These are phyloP conservation scores for Hanseniaspora singularis DNA, from an alignment of 805 yeast genomes.

Conservation along the genomic window DNA sequence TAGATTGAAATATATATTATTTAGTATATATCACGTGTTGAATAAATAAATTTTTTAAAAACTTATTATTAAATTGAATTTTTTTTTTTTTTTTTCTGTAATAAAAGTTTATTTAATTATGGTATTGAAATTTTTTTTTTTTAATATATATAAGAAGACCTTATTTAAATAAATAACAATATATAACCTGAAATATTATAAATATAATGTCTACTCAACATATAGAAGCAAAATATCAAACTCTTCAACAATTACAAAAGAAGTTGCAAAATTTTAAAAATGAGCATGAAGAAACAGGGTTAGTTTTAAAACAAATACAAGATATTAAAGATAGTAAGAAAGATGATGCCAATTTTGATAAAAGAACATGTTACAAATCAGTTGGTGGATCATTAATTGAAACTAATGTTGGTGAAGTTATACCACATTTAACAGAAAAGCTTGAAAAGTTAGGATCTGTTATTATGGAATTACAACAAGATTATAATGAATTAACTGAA, in stretches of 20 bases:
- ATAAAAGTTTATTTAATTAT: too few species aligned
- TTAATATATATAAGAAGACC: too few species aligned
- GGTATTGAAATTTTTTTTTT: too few species aligned
- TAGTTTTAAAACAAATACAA: constrained; percentile 48
- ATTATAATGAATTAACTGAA: constrained; percentile 14
- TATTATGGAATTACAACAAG: constrained; percentile 7
- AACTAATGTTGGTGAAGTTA: constrained; percentile 65
- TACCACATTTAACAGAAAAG: constrained; percentile 49
- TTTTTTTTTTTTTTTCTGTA: too few species aligned
- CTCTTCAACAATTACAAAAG: constrained; percentile 28
- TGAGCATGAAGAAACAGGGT: constrained; percentile 37
- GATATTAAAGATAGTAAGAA: constrained; percentile 19
- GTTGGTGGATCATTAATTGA: constrained; percentile 86
- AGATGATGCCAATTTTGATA: constrained; percentile 32
- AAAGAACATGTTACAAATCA: constrained; percentile 81
- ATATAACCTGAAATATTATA: too few species aligned
- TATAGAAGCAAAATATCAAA: constrained; percentile 39
- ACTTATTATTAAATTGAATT: too few species aligned
- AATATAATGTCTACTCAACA: constrained; percentile 32
- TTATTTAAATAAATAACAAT: too few species aligned
- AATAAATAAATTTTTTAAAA: too few species aligned
- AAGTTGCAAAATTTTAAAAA: constrained; percentile 38
- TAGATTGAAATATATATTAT: background rate
- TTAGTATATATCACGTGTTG: too few species aligned
- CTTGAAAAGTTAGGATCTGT: constrained; percentile 32